These are phyloP conservation scores for Opeltia flavorubescens DNA, from an alignment of 495 filamentous ascomycete genomes.

Conservation along the genomic window DNA sequence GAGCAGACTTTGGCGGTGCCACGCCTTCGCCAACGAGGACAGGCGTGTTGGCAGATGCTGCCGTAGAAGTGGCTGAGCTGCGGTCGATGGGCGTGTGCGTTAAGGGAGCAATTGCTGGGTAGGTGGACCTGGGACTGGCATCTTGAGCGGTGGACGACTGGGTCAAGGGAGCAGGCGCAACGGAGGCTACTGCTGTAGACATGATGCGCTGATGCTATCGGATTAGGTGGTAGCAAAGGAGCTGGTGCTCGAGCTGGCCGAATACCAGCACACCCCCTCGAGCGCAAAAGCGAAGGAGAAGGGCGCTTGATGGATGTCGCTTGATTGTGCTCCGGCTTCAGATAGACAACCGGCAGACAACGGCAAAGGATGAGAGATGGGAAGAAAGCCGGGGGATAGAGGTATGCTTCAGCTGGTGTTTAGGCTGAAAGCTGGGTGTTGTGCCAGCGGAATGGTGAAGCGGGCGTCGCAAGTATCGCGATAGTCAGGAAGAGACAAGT, in stretches of 20 bases:
- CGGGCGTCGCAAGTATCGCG: not conserved
- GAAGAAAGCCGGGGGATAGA: not conserved
- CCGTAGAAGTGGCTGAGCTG: conserved; percentile 14
- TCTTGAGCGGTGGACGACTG: conserved; percentile 33
- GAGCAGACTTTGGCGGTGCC: conserved; percentile 27
- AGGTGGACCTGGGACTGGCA: conserved; percentile 32
- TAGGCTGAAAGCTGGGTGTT: not conserved
- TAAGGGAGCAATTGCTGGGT: conserved; percentile 28
- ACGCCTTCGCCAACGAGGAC: conserved; percentile 23
- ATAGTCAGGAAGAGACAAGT: not conserved
- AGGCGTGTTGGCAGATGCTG: conserved; percentile 14
- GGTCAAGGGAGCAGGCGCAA: conserved; percentile 27
- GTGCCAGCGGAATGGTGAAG: not conserved
- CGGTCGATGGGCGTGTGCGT: conserved; percentile 17
- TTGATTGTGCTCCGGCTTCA: not conserved
- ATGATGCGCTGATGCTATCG: conserved; percentile 18
- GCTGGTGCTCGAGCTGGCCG: not conserved
- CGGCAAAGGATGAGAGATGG: not conserved
- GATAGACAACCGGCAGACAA: not conserved
- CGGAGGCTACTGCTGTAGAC: conserved; percentile 40
- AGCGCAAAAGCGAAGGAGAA: conserved; percentile 2
- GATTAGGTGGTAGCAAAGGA: conserved; percentile 3
- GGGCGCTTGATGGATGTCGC: conserved; percentile 2
- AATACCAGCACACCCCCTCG: conserved; percentile 2
- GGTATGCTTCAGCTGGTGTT: not conserved